phyloP scores from a whole-genome alignment of 441 rosid genomes.

The Croton setiger region DNA sequence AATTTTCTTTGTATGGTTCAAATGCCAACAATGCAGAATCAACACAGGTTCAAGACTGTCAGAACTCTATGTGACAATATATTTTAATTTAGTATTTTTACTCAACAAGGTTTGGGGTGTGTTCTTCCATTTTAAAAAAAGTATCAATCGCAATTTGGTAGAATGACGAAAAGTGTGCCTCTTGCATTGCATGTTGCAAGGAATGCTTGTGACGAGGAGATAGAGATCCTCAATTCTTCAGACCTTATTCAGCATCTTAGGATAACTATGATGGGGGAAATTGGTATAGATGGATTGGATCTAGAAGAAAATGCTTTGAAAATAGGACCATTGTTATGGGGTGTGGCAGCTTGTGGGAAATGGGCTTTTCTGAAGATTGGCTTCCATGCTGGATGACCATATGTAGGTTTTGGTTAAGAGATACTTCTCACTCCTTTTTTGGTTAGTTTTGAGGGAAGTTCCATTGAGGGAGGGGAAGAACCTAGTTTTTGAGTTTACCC shows the following conservation, averaged over 20 bases:
- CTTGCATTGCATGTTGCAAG: no score
- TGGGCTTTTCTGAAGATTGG: background rate
- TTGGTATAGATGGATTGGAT: background rate
- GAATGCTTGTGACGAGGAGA: background rate
- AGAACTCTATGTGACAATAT: background rate
- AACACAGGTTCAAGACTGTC: slow-evolving; percentile 54
- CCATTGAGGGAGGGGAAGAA: background rate
- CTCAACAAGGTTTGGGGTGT: background rate
- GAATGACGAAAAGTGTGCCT: background rate
- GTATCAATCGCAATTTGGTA: background rate
- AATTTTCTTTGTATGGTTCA: slow-evolving; percentile 85
- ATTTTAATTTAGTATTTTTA: background rate
- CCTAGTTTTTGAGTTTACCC: background rate
- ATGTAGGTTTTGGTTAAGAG: background rate
- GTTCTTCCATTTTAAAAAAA: background rate
- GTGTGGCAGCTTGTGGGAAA: background rate
- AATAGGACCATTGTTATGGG: background rate
- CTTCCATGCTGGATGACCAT: background rate
- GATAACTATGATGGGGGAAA: background rate
- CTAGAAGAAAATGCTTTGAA: background rate
- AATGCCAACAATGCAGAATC: slow-evolving; percentile 77
- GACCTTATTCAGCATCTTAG: background rate
- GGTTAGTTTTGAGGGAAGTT: background rate
- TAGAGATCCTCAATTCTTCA: background rate
- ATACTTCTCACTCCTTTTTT: background rate